Evolutionary conservation across 306 rosid species (phyloP), one percentile per base, ranked within the genome.

Genomic region (Canavalia ensiformis): DNA sequence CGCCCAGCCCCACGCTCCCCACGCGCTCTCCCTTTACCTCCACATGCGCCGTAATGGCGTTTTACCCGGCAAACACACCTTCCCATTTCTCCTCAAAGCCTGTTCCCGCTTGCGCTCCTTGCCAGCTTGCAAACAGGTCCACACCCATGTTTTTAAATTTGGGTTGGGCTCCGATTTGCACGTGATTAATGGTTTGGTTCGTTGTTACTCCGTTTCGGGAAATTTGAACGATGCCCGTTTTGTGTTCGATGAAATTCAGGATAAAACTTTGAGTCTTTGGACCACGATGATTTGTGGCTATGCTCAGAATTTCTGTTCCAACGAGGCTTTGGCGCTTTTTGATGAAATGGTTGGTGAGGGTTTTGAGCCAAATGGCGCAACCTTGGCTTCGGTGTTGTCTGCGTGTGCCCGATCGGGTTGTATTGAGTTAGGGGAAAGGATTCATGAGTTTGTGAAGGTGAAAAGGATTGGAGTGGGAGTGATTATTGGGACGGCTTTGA

Each of bases 371-470:
- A 63, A 84, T 78, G 85, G 70, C 1, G 81, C 78, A 0, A 85
- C 82, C 0, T 34, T 88, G 82, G 84, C 91, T 59, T 85, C 89
- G 6, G 86, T 80, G 42, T 67, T 88, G 73, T 88, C 89, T 1
- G 87, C 87, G 65, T 88, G 91, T 80, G 89, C 86, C 4, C 78
- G 85, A 31, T 75, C 78, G 1, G 89, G 91, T 55, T 77, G 82
- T 78, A 83, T 88, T 2, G 78, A 80, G 45, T 58, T 83, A 2
- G 91, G 87, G 44, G 84, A 76, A 78, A 68, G 63, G 79, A 85
- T 85, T 37, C 87, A 85, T 44, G 82, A 74, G 57, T 83, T 67
- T 63, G 68, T 83, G 82, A 83, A 62, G 60, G 74, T 68, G 76
- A 85, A 57, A 49, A 84, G 82, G 67, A 10, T 83, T 85, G 86